Base-by-base conservation (phyloP, 1,139 yeast species). In the Suhomyces kunorum region DNA sequence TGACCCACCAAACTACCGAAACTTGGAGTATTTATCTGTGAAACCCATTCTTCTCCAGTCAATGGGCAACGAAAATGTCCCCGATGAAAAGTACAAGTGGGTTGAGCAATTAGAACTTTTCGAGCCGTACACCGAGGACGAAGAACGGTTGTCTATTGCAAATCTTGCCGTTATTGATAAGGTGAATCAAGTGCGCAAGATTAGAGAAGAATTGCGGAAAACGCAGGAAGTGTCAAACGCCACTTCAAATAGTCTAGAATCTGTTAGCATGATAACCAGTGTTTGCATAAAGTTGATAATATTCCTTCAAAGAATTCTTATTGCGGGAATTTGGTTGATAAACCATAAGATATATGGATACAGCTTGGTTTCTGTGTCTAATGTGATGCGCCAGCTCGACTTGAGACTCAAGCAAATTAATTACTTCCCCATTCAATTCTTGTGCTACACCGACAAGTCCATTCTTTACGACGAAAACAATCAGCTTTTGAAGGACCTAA, bases 361-460 rank as follows among this genome's bases (percentile, higher is more conserved):
- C 8, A 58, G 55, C 25, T 50, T 68, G 4, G 64, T 63, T 4
- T 34, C 52, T 2, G 18, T 73, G 0, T 83, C 89, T 7, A 83
- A 85, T 5, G 74, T 83, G 0, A 81, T 87, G 5, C 81, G 84
- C 50, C 98, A 90, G 58, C 64, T 88, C 1, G 95, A 89, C 54
- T 64, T 88, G 32, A 68, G 98, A 35, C 63, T 87, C 14, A 83
- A 81, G 47, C 97, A 90, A 56, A 60, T 88, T 24, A 79, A 87
- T 49, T 83, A 80, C 53, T 80, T 90, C 55, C 98, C 98, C 0
- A 71, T 80, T 1, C 98, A 90, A 55, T 88, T 87, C 53, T 58
- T 82, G 40, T 78, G 83, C 45, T 72, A 70, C 45, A 67, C 68
- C 44, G 69, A 71, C 45, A 59, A 63, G 36, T 57, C 54, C 13